A percentile compares a stretch with the other conserved stretches of the same genome.
phyloP scores from a whole-genome alignment of 1,284 basidiomycete species.

The Ustilago cynodontis region DNA sequence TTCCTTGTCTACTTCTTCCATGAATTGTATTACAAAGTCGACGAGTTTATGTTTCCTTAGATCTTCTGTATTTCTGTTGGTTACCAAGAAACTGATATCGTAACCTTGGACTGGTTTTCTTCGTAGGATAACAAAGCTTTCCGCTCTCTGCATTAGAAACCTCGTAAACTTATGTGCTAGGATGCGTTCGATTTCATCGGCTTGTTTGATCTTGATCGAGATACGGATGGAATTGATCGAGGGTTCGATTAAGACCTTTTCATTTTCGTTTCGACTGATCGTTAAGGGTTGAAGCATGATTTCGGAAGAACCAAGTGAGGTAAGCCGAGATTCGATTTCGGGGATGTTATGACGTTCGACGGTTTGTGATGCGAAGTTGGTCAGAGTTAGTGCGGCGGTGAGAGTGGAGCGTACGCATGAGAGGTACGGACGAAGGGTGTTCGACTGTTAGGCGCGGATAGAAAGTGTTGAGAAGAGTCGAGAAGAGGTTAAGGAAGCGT shows the following conservation, averaged over 20 bases:
- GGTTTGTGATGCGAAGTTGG: slow-evolving; percentile 97
- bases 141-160: slow-evolving; percentile 98
- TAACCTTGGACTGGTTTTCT: slow-evolving; percentile 89
- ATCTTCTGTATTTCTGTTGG: slow-evolving; percentile 93
- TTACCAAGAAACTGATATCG: slow-evolving; percentile 98
- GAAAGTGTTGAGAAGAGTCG: background rate
- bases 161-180: slow-evolving; percentile 98
- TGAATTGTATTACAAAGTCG: slow-evolving; percentile 99
- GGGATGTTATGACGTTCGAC: slow-evolving; percentile 75
- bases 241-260: slow-evolving; percentile 95
- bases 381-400: slow-evolving; percentile 94
- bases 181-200: slow-evolving; percentile 98
- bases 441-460: slow-evolving; percentile 70
- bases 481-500: too few relatives aligned
- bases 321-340: slow-evolving; percentile 71
- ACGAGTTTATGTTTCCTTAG: slow-evolving; percentile 99
- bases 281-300: slow-evolving; percentile 91
- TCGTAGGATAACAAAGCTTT: slow-evolving; percentile 94
- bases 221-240: slow-evolving; percentile 96
- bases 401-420: slow-evolving; percentile 93
- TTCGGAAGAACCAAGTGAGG: slow-evolving; percentile 71
- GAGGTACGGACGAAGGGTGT: slow-evolving; percentile 90
- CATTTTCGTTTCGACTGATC: slow-evolving; percentile 96
- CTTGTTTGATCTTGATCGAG: slow-evolving; percentile 98
- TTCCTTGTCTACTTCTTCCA: slow-evolving; percentile 96